Conservation (phyloP, 225 moss, liverwort and hornwort genomes). For the Marchantia paleacea region DNA sequence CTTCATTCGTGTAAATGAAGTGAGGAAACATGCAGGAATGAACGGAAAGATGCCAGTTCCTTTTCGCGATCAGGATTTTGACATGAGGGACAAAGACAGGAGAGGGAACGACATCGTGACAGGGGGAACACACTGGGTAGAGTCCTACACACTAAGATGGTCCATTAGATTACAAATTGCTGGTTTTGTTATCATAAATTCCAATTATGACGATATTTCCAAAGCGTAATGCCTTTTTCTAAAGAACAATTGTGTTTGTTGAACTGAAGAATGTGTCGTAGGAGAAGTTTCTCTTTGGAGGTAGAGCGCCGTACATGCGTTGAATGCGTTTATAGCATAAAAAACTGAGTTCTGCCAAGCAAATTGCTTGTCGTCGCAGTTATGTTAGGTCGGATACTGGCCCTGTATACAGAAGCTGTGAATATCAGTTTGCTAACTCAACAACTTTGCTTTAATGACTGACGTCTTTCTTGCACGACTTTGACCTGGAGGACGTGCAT, state of each 20-base stretch:
- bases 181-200: no score
- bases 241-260: no score
- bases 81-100: slow-evolving; percentile 53
- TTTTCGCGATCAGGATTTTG: slow-evolving; percentile 69
- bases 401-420: not conserved
- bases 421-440: not conserved
- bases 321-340: not conserved
- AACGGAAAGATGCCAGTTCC: slow-evolving; percentile 30
- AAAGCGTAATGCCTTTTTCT: no score
- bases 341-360: not conserved
- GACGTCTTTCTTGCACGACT: not conserved
- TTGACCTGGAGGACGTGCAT: not conserved
- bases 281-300: no score
- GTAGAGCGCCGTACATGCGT: not conserved
- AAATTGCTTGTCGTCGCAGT: not conserved
- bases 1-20: slow-evolving; percentile 96
- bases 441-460: not conserved
- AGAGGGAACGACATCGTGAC: slow-evolving; percentile 36
- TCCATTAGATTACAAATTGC: no score
- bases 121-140: slow-evolving; percentile 57
- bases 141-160: not conserved
- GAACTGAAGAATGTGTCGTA: no score
- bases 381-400: not conserved
- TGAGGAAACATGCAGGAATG: slow-evolving; percentile 68
- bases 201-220: no score